These are phyloP conservation scores for Arachnomyces sp. DNA, from an alignment of 2,329 filamentous ascomycete species.

Conservation along the genomic window DNA sequence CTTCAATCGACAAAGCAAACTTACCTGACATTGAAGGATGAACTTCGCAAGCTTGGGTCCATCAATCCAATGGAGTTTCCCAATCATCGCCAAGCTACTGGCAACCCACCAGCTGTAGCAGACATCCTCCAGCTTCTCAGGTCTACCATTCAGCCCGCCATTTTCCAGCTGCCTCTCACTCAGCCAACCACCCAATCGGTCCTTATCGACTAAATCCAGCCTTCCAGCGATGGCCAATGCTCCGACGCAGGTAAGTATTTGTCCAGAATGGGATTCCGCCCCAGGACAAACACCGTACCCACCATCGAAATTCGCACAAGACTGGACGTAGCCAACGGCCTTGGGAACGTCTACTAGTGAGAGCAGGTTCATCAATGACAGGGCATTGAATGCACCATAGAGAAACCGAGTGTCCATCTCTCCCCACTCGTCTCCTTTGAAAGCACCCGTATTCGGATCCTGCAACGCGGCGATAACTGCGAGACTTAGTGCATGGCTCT, in stretches of 20 bases:
- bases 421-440: slow-evolving; percentile 92
- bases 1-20: slow-evolving; percentile 8
- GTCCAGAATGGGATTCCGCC: slow-evolving; percentile 88
- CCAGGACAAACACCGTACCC: slow-evolving; percentile 85
- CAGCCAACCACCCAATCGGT: slow-evolving; percentile 80
- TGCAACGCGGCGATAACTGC: slow-evolving; percentile 74
- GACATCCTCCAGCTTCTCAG: slow-evolving; percentile 92
- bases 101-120: slow-evolving; percentile 99
- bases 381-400: slow-evolving; percentile 79
- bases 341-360: slow-evolving; percentile 69
- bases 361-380: slow-evolving; percentile 73
- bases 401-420: slow-evolving; percentile 93
- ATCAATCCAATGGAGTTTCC: slow-evolving; percentile 87
- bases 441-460: slow-evolving; percentile 72
- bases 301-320: slow-evolving; percentile 89
- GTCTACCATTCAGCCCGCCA: slow-evolving; percentile 86
- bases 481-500: slow-evolving; percentile 14
- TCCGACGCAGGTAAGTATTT: slow-evolving; percentile 90
- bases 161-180: slow-evolving; percentile 84
- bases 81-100: slow-evolving; percentile 84
- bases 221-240: slow-evolving; percentile 76
- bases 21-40: slow-evolving; percentile 74
- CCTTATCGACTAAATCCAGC: slow-evolving; percentile 72
- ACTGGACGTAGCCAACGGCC: slow-evolving; percentile 69
- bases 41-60: slow-evolving; percentile 68